These are phyloP conservation scores for Fusarium sp. DNA, from an alignment of 2,329 filamentous ascomycete species.

Conservation along the genomic window DNA sequence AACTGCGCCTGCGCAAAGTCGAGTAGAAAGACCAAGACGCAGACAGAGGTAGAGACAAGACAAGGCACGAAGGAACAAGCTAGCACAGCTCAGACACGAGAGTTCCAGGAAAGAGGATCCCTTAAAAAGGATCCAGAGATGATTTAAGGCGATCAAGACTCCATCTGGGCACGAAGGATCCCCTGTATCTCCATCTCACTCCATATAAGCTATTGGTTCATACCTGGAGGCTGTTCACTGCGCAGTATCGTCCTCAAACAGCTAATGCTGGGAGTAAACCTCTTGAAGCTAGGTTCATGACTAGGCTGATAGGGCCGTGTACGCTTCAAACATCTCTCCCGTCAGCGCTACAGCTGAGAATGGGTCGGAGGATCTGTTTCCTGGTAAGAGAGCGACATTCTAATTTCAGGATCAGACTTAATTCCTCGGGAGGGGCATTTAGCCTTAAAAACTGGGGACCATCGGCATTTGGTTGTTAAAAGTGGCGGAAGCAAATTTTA, in stretches of 20 bases:
- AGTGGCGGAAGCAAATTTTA: background rate
- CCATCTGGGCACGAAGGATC: conserved; percentile 8
- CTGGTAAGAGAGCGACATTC: conserved; percentile 1
- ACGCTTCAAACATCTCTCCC: background rate
- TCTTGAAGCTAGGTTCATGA: conserved; percentile 7
- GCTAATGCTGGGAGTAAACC: background rate
- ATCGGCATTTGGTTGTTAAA: background rate
- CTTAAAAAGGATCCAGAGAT: conserved; percentile 2
- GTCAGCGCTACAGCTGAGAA: background rate
- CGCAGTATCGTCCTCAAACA: conserved; percentile 8
- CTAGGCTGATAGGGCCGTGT: conserved; percentile 11
- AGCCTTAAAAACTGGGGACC: conserved; percentile 31
- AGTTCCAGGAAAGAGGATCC: background rate
- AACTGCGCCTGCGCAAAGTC: background rate
- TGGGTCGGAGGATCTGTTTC: conserved; percentile 23
- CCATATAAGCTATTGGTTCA: background rate
- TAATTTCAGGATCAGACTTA: conserved; percentile 23
- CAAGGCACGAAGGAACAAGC: background rate
- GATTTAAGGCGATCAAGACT: conserved; percentile 1
- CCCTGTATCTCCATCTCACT: conserved; percentile 13
- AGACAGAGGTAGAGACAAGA: background rate
- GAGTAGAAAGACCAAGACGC: background rate
- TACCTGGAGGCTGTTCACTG: background rate
- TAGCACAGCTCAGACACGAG: background rate
- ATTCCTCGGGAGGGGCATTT: conserved; percentile 3